A percentile compares a stretch with the other conserved stretches of the same genome.
Conservation (phyloP, 2,329 filamentous ascomycete genomes). For the Ophiostoma perfectum region DNA sequence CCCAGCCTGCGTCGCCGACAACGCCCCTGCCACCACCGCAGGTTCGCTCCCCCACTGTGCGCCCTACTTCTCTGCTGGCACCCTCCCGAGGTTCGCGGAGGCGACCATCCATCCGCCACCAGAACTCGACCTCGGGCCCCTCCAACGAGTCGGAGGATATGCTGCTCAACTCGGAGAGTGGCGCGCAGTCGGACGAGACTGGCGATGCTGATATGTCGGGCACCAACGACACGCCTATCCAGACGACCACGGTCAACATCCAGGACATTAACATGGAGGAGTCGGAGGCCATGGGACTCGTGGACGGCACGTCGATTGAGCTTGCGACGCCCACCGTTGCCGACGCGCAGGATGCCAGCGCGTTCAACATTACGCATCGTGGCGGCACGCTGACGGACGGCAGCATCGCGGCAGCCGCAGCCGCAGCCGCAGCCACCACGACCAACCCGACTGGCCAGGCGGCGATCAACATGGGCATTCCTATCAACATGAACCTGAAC, state of each 20-base stretch:
- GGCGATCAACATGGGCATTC: slow-evolving; percentile 8
- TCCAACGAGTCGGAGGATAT: slow-evolving; percentile 72
- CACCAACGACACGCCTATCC: slow-evolving; percentile 79
- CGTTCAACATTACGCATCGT: slow-evolving; percentile 90
- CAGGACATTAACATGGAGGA: slow-evolving; percentile 77
- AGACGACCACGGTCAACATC: slow-evolving; percentile 79
- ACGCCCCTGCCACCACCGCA: slow-evolving; percentile 70
- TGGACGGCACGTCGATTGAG: slow-evolving; percentile 64
- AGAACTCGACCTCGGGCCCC: slow-evolving; percentile 60
- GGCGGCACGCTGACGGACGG: slow-evolving; percentile 70
- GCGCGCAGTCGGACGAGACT: slow-evolving; percentile 67
- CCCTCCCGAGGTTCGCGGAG: slow-evolving; percentile 55
- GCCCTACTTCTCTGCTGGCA: slow-evolving; percentile 48
- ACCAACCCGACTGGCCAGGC: slow-evolving; percentile 8
- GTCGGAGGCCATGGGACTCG: slow-evolving; percentile 57
- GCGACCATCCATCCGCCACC: slow-evolving; percentile 82
- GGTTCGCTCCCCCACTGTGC: slow-evolving; percentile 51
- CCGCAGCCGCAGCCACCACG: slow-evolving; percentile 44
- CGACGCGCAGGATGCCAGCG: slow-evolving; percentile 78
- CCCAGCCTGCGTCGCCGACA: slow-evolving; percentile 88
- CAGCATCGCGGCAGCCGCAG: slow-evolving; percentile 57
- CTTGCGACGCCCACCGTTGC: slow-evolving; percentile 73
- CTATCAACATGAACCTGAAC: slow-evolving; percentile 9
- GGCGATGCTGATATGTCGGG: slow-evolving; percentile 73
- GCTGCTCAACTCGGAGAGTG: slow-evolving; percentile 66